These are phyloP conservation scores for Emmonsiellopsis sp. DNA, from an alignment of 2,329 filamentous ascomycete genomes.

Conservation along the genomic window DNA sequence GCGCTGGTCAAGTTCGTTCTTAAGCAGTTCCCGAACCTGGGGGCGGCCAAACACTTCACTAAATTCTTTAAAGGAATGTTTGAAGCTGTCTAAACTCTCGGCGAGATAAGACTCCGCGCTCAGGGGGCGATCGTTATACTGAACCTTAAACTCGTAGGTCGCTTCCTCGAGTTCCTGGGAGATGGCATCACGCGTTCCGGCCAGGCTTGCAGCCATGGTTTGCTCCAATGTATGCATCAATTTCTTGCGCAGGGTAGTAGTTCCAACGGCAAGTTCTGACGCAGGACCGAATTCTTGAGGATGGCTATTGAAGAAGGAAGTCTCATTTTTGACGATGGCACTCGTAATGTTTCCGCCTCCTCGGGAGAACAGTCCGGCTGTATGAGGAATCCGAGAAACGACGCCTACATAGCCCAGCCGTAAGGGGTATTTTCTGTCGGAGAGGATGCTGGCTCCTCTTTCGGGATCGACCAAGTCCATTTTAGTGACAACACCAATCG, in stretches of 20 bases:
- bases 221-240: constrained; percentile 95
- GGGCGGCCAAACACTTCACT: constrained; percentile 79
- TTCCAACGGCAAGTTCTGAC: constrained; percentile 67
- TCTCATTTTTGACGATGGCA: constrained; percentile 80
- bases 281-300: constrained; percentile 68
- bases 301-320: constrained; percentile 75
- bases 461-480: constrained; percentile 91
- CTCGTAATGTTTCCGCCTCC: constrained; percentile 69
- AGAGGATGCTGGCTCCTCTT: constrained; percentile 68
- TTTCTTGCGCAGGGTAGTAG: constrained; percentile 80
- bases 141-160: constrained; percentile 97
- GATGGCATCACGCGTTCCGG: constrained; percentile 83
- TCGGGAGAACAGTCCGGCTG: constrained; percentile 66
- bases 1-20: constrained; percentile 86
- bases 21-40: constrained; percentile 81
- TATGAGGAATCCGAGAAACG: constrained; percentile 68
- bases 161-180: constrained; percentile 92
- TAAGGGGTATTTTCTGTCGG: constrained; percentile 85
- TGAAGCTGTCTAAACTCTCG: constrained; percentile 90
- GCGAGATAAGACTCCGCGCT: constrained; percentile 95
- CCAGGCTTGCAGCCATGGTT: constrained; percentile 88
- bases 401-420: constrained; percentile 95
- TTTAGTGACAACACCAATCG: constrained; percentile 97
- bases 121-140: constrained; percentile 92
- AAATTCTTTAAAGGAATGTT: constrained; percentile 94